Evolutionary conservation across 2,329 filamentous ascomycete species (phyloP), one percentile per base, ranked within the genome.

Genomic region (Dactylella cylindrospora): DNA sequence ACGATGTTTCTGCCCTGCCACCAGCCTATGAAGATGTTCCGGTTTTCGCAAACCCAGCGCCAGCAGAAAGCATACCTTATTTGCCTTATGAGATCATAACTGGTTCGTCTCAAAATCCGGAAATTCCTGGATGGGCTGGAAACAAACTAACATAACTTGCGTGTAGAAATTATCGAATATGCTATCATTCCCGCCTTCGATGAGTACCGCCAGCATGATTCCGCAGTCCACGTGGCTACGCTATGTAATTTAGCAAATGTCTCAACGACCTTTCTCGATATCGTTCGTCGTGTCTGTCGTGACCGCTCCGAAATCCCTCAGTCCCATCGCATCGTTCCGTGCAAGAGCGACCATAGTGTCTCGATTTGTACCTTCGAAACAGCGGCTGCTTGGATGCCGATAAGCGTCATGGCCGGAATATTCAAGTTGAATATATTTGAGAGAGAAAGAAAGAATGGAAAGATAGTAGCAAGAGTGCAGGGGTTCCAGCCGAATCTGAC

Each of bases 111-210:
- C 8, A 13, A 17, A 12, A 13, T 20, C 8, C 20, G 19, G 26
- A 20, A n/a, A 32, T 23, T n/a, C 6, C 9, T 6, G 17, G 31
- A 40, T 17, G 5, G 20, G 19, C 22, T 40, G 15, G 23, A 32
- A 8, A 10, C 22, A 31, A 40, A 22, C n/a, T n/a, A n/a, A n/a
- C n/a, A n/a, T n/a, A n/a, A n/a, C n/a, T n/a, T n/a, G n/a, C n/a
- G n/a, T 35, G 10, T 38, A 53, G 55, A 61, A 17, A 61, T 61
- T 47, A 53, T 61, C 26, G 52, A 35, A 40, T 61, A 31, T 20
- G 47, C 55, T 2, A 61, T 61, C 8, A 49, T 36, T n/a, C 55
- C 55, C 1, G 47, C 55, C 3, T 61, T 61, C 20, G 55, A 61
- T 17, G 55, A 61, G 26, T 53, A 52, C 36, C 47, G 47, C 20